These are phyloP conservation scores for Alternaria metachromatica DNA, from an alignment of 2,329 filamentous ascomycete species.

Conservation along the genomic window DNA sequence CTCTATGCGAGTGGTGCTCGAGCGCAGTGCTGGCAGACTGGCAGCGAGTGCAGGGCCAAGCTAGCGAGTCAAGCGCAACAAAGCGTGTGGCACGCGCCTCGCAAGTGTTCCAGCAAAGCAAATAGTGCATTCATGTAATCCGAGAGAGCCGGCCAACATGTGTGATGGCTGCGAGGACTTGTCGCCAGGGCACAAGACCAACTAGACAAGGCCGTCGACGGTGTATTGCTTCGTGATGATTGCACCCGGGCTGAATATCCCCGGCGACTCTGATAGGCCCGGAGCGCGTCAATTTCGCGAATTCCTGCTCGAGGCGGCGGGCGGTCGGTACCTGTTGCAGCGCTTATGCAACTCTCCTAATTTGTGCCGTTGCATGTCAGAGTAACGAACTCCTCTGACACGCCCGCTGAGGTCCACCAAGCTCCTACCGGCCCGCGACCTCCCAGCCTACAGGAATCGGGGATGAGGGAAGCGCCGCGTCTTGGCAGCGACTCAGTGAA, in stretches of 20 bases:
- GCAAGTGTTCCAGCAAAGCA: constrained; percentile 18
- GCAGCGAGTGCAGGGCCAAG: constrained; percentile 10
- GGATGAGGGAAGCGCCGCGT: constrained; percentile 20
- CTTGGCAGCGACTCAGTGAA: constrained; percentile 19
- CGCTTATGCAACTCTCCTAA: constrained; percentile 20
- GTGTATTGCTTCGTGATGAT: not conserved
- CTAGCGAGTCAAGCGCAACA: constrained; percentile 29
- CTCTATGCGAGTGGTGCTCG: constrained; percentile 7
- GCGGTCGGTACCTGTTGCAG: constrained; percentile 1
- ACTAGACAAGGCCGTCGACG: not conserved
- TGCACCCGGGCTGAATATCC: not conserved
- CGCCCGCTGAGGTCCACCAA: constrained; percentile 11
- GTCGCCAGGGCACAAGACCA: not conserved
- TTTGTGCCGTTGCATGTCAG: constrained; percentile 17
- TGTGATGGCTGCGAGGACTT: not conserved
- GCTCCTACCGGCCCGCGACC: constrained; percentile 22
- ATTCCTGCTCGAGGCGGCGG: not conserved
- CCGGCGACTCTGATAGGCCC: constrained; percentile 8
- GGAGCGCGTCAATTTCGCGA: constrained; percentile 17
- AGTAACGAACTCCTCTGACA: constrained; percentile 15
- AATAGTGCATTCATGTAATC: constrained; percentile 4
- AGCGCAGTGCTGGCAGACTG: not conserved
- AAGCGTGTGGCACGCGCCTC: constrained; percentile 14
- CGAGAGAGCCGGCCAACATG: not conserved
- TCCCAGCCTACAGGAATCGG: constrained; percentile 17